Base-by-base conservation (phyloP, 225 moss, liverwort and hornwort genomes). In the Climacium dendroides region DNA sequence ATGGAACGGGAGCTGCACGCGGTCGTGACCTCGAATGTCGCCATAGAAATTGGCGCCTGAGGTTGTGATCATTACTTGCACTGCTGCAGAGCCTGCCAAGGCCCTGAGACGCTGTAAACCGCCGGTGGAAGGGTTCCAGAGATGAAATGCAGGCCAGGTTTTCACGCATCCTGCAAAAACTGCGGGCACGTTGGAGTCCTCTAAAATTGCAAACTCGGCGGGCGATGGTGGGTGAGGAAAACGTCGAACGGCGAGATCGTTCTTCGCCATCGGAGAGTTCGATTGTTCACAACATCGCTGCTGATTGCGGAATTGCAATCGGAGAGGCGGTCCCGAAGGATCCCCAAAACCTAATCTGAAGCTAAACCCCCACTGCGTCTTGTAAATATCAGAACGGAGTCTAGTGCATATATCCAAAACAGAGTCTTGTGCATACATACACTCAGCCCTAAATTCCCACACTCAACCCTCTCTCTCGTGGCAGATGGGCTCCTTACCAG, bases 41-140 rank as follows among this genome's bases (percentile, higher is more conserved):
- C 98, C 98, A 84, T 96, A 96, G 87, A 96, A 98, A 82, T 95
- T 94, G 45, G 94, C 88, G 62, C 91, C 94, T 34, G 94, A 90
- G 79, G 91, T 91, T 23, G 98, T 91, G 18, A 95, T 94, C 90
- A 98, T 98, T 4, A 94, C 96, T 90, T 96, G 95, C 79, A 98
- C 96, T 34, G 77, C 90, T 16, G 90, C 93, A 29, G 90, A 53
- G 43, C 98, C 98, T 83, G 95, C 95, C 89, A 98, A 86, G 53
- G 88, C 86, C 85, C 94, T 93, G 29, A 97, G 92, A 72, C 92
- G 93, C 76, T 90, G 84, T 34, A 96, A 78, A 48, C 97, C 97
- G 35, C 93, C 94, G 37, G n/a, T 91, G 32, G 73, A 85, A 52
- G 97, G 96, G 87, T 95, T 78, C 96, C 96, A 96, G 74, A 89